Conservation (phyloP, 2,329 filamentous ascomycete genomes). For the Coniochaeta prunicola region DNA sequence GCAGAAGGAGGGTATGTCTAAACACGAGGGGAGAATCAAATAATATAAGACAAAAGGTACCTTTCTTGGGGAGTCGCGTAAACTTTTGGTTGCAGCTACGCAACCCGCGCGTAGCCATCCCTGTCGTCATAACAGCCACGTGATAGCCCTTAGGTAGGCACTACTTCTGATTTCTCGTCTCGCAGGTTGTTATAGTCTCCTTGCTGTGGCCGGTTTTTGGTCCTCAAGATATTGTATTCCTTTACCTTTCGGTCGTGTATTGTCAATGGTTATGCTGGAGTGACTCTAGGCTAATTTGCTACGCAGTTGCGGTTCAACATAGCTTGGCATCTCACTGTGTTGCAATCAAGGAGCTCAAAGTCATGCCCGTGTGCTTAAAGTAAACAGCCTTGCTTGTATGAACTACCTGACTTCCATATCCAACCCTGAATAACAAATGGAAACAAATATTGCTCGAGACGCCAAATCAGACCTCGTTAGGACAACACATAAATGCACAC, state of each 20-base stretch:
- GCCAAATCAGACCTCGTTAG: background rate
- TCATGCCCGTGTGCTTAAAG: background rate
- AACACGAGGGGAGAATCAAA: background rate
- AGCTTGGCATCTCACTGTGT: too few species aligned
- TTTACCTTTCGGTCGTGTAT: too few species aligned
- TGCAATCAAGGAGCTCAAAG: background rate
- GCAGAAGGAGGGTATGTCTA: background rate
- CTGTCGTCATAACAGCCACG: background rate
- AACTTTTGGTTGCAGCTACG: background rate
- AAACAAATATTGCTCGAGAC: background rate
- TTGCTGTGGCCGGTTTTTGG: too few species aligned
- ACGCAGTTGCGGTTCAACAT: too few species aligned
- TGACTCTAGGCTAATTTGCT: too few species aligned
- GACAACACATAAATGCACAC: background rate
- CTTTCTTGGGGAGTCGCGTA: slow-evolving; percentile 1
- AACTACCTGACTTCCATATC: background rate
- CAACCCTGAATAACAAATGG: background rate
- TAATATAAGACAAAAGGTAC: too few species aligned
- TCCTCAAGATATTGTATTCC: too few species aligned
- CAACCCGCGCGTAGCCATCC: background rate
- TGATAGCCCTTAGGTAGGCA: too few species aligned
- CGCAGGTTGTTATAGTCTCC: too few species aligned
- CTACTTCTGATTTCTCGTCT: too few species aligned
- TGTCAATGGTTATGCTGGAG: too few species aligned
- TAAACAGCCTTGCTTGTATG: background rate